These are phyloP conservation scores for Aspergillus versicolor DNA, from an alignment of 2,329 filamentous ascomycete genomes.

Conservation along the genomic window DNA sequence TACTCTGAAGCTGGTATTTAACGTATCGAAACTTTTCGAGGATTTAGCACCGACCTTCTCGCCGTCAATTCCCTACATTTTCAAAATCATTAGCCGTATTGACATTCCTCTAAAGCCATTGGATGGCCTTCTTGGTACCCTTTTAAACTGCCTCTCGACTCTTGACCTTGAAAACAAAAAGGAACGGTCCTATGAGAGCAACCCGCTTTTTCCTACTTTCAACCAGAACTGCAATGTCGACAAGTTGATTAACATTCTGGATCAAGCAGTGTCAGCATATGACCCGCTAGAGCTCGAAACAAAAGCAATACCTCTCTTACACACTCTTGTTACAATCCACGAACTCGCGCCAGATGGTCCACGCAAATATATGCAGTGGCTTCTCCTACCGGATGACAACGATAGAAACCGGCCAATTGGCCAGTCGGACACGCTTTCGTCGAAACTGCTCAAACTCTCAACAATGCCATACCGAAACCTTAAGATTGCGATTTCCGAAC, in stretches of 20 bases:
- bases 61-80: conserved; percentile 65
- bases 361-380: conserved; percentile 61
- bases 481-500: conserved; percentile 69
- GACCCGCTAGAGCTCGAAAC: conserved; percentile 69
- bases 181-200: conserved; percentile 41
- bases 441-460: conserved; percentile 73
- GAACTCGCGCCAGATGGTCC: conserved; percentile 64
- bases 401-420: conserved; percentile 79
- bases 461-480: conserved; percentile 73
- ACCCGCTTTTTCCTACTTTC: conserved; percentile 65
- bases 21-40: conserved; percentile 74
- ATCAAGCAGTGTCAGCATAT: conserved; percentile 64
- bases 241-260: conserved; percentile 69
- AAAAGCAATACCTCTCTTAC: conserved; percentile 69
- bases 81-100: conserved; percentile 66
- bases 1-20: conserved; percentile 85
- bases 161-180: conserved; percentile 65
- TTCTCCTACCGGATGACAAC: conserved; percentile 71
- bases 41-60: conserved; percentile 63
- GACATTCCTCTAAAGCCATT: conserved; percentile 65
- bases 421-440: conserved; percentile 69
- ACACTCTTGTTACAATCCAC: conserved; percentile 70
- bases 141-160: conserved; percentile 80
- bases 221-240: conserved; percentile 61
- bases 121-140: conserved; percentile 66